Base-by-base conservation (phyloP, 2,329 filamentous ascomycete species). In the Didymella keratinophila region DNA sequence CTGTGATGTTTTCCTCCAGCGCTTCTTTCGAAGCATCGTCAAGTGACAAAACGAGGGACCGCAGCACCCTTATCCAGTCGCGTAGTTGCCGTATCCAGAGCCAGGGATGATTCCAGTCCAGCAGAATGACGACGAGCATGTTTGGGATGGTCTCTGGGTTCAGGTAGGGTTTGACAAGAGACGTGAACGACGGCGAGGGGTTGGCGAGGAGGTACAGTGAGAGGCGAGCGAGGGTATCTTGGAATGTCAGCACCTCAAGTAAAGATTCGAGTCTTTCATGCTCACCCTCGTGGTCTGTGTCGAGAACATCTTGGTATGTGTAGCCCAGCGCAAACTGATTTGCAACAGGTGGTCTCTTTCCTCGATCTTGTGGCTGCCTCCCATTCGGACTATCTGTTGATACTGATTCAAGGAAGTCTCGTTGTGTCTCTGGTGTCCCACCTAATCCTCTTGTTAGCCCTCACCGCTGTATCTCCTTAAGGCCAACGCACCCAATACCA, bases 81-180 rank as follows among this genome's bases (percentile, higher is more conserved):
- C 92, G 86, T 56, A 99, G 81, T 77, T 97, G 90, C 58, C 92
- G 87, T 72, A 97, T 85, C 92, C 96, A 99, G 62, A 88, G 83
- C 88, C 95, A 97, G 14, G 95, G 95, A 73, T 95, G 88, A 58
- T 91, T 89, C 95, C 95, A 99, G 80, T 97, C 93, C 42, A 99
- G 84, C n/a, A 99, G 82, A 69, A 99, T 88, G 62, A 96, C 91
- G 63, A 98, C 71, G 25, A 96, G 84, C 45, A 91, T 96, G 75
- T 96, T 90, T 28, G 91, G 89, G 72, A 97, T 90, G 7, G 92
- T 89, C 76, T 91, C 86, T 42, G 91, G 88, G 18, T 90, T 96
- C 60, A 97, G 84, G 50, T 97, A 89, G 23, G 93, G 93, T 66
- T 88, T 88, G 60, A 97, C 83, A 54, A 97, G 87, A 30, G 90